Evolutionary conservation across 352 stramenopile species (phyloP).

Genomic region (Phytopythium delawarense): DNA sequence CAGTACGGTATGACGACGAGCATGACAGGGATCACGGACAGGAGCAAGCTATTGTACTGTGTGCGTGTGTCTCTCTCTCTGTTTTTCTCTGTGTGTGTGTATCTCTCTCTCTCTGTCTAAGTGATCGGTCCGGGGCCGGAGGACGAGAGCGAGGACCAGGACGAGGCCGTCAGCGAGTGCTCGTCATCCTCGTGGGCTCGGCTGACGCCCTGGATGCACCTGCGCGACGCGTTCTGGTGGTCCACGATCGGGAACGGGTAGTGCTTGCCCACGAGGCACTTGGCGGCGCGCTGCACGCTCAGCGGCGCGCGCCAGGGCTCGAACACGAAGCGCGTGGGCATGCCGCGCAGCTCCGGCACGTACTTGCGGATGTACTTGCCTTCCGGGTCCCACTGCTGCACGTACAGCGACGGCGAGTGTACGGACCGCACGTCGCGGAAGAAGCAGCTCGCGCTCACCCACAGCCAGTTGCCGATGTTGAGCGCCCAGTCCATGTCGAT

Average conservation of each 20-base stretch:
- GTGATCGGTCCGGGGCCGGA: not conserved
- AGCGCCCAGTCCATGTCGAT: constrained; percentile 95
- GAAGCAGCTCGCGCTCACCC: constrained; percentile 93
- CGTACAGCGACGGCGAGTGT: constrained; percentile 89
- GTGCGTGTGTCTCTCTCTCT: too few species aligned
- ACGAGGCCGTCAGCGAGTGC: not conserved
- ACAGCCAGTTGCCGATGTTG: constrained; percentile 98
- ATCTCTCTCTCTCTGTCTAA: not conserved
- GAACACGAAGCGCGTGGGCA: constrained; percentile 95
- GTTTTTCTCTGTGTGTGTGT: too few species aligned
- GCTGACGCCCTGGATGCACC: constrained; percentile 91
- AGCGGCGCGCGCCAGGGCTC: constrained; percentile 95
- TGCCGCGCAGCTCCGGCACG: constrained; percentile 85
- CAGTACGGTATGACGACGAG: too few species aligned
- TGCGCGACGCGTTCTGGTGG: constrained; percentile 79
- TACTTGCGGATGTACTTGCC: constrained; percentile 91
- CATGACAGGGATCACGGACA: too few species aligned
- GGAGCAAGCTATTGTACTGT: too few species aligned
- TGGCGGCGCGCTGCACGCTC: constrained; percentile 76
- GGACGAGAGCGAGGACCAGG: not conserved
- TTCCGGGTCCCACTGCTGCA: constrained; percentile 92
- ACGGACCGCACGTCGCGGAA: constrained; percentile 96
- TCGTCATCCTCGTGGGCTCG: constrained; percentile 15
- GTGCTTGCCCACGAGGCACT: constrained; percentile 90
- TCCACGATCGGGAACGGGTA: constrained; percentile 97